Evolutionary conservation across 805 yeast species (phyloP), one percentile per base, ranked within the genome.

Genomic region (Teunomyces panamensis): DNA sequence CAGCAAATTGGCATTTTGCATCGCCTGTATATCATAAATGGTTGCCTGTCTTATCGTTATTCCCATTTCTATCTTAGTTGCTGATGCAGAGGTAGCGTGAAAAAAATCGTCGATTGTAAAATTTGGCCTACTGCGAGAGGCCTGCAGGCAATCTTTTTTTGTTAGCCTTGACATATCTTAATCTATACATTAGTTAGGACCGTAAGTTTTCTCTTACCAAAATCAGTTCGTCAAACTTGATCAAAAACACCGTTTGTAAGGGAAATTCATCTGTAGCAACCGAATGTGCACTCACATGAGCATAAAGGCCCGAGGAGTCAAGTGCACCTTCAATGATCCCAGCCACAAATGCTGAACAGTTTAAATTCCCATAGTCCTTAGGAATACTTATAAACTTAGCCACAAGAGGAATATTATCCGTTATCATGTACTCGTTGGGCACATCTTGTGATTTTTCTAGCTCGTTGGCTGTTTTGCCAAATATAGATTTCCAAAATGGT

Each of bases 1-100:
- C 54, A 86, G 86, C 65, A 91, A 72, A 64, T 91, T 91, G 52
- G 96, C 94, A 74, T 89, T 90, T 66, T 92, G 99, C 91, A 92
- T 94, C 14, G 94, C 94, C 68, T 89, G 95, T 47, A 90, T 77
- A 67, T 92, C 99, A 39, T 79, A 77, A 30, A 89, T 81, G 20
- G 89, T 86, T 27, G 98, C 98, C 57, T 81, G 85, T 64, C 99
- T 81, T 49, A 92, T 89, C 10, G 89, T 87, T 58, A 92, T 84
- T 32, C 91, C 89, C 95, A 87, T 87, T 30, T 36, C 44, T 29
- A 28, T 11, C 27, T 35, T 27, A n/a, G 10, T 37, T 41, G 29
- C 28, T 37, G 11, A 24, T 44, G n/a, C 39, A 9, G 27, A 26
- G 29, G n/a, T 14, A 13, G 9, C 24, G 24, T 20, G 30, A 10